These are phyloP conservation scores for Pleurotus sapidus DNA, from an alignment of 768 basidiomycete species.

Conservation along the genomic window DNA sequence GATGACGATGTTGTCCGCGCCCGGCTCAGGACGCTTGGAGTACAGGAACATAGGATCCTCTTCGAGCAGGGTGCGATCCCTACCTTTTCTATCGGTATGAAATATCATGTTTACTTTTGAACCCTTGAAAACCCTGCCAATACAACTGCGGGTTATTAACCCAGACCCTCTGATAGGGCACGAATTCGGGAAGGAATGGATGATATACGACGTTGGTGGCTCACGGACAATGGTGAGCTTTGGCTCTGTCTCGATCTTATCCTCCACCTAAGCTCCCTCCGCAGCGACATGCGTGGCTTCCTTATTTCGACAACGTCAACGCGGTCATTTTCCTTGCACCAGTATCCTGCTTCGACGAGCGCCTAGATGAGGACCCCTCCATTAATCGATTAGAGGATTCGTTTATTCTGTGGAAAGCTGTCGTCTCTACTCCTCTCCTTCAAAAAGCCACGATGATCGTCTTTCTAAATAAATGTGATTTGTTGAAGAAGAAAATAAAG, in stretches of 20 bases:
- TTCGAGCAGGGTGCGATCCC: conserved; percentile 35
- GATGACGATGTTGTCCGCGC: conserved; percentile 76
- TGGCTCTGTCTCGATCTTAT: neutral
- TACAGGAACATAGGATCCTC: conserved; percentile 60
- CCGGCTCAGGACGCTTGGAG: conserved; percentile 65
- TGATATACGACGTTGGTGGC: conserved; percentile 76
- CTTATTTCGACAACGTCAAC: conserved; percentile 77
- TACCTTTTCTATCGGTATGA: conserved; percentile 10
- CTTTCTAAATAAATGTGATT: conserved; percentile 69
- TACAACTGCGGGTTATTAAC: neutral
- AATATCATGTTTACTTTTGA: conserved; percentile 19
- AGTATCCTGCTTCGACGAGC: conserved; percentile 78
- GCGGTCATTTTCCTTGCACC: conserved; percentile 82
- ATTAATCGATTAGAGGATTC: conserved; percentile 78
- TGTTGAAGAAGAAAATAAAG: conserved; percentile 62
- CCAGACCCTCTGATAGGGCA: conserved; percentile 18
- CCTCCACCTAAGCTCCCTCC: conserved; percentile 4
- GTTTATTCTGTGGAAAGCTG: conserved; percentile 66
- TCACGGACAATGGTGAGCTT: conserved; percentile 59
- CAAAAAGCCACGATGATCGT: conserved; percentile 56
- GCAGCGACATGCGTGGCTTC: conserved; percentile 76
- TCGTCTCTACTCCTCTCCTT: conserved; percentile 66
- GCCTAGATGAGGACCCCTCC: conserved; percentile 62
- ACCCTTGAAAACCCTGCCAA: neutral
- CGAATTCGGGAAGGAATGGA: conserved; percentile 54